Conservation (phyloP, 352 stramenopile species). For the Phytophthora fragariae region DNA sequence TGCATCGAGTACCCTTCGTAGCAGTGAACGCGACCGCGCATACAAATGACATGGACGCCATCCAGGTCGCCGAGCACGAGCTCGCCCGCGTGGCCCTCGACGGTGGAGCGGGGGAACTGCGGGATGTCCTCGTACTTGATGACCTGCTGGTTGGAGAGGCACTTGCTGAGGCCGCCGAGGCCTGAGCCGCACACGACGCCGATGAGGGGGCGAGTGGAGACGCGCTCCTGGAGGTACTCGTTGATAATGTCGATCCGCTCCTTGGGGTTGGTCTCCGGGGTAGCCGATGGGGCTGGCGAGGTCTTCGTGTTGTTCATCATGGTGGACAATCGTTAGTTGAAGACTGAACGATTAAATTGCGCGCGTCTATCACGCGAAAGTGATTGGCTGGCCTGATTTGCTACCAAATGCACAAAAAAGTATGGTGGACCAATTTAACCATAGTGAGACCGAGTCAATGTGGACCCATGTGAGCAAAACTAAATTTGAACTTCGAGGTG, state of each 20-base stretch:
- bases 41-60: constrained; percentile 88
- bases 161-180: constrained; percentile 92
- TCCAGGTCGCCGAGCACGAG: constrained; percentile 92
- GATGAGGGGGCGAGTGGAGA: constrained; percentile 56
- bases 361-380: constrained; percentile 1
- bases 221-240: constrained; percentile 61
- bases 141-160: constrained; percentile 83
- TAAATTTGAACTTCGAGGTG: neutral
- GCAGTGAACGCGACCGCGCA: constrained; percentile 95
- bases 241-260: constrained; percentile 79
- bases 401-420: neutral
- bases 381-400: constrained; percentile 3
- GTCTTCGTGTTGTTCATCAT: constrained; percentile 46
- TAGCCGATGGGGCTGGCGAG: neutral
- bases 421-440: neutral
- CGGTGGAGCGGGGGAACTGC: constrained; percentile 91
- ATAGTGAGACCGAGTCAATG: neutral
- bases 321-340: neutral
- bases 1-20: constrained; percentile 96
- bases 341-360: neutral
- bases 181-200: constrained; percentile 95
- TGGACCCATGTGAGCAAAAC: too few species aligned
- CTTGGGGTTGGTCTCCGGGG: constrained; percentile 29
- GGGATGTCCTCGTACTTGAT: constrained; percentile 95
- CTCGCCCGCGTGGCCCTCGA: constrained; percentile 94